Evolutionary conservation across 177 flowering plant species (phyloP), one percentile per base, ranked within the genome.

Genomic region (Telopea speciosissima): DNA sequence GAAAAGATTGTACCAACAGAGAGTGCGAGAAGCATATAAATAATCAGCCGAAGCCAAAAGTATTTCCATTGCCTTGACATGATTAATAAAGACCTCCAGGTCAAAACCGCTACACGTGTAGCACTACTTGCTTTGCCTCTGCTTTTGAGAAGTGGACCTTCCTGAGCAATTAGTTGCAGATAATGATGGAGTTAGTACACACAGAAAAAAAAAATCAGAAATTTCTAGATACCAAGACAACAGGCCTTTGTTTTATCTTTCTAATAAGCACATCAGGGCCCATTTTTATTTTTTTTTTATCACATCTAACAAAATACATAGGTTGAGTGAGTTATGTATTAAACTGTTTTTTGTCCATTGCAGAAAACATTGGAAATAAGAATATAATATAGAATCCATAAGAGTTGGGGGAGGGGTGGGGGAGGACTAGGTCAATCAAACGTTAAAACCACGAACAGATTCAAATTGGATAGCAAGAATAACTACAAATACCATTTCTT

Each of bases 51-150:
- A 68, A 96, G 93, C 99, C 99, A 96, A 74, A 87, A 93, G 81
- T 90, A 91, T 74, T 89, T 89, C 98, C 98, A 96, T 77, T 96
- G 98, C 76, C 99, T 90, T 58, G 99, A 93, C 98, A 96, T 91
- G 21, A 93, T 83, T 73, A 93, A 79, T 62, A 96, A 74, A 21
- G 99, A 96, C 80, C 99, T 86, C 98, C 98, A 91, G 22, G 97
- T 96, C 75, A 96, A 80, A 52, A 93, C 93, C 52, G 91, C 94
- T 78, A 89, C 67, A 36, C 87, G 80, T 25, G 95, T 89, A 28
- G 79, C 86, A 80, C n/a, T 67, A 70, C 89, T 76, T 40, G 96
- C 96, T 75, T 79, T 89, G 62, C 99, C 98, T 73, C 85, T 91
- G 88, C 91, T 87, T 83, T 90, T 96, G 62, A 93, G 85, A 71